A percentile compares a stretch with the other conserved stretches of the same genome.
Evolutionary conservation across 345 rosid species (phyloP).

Genomic region (Gossypioides kirkii): DNA sequence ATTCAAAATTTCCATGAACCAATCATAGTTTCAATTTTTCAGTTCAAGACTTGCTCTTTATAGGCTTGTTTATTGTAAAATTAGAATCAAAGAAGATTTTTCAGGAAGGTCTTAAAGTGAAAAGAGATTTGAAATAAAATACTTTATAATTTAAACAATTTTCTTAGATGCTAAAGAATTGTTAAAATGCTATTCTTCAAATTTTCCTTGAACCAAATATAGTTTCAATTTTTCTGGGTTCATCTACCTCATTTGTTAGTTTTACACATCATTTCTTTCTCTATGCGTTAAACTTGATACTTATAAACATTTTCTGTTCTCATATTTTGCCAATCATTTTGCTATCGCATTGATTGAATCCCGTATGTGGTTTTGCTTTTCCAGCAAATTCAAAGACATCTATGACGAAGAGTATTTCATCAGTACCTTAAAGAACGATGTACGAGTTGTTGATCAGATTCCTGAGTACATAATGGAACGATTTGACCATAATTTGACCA

Average conservation of each 20-base stretch:
- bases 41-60: background rate
- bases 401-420: slow-evolving; percentile 85
- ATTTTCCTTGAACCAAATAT: background rate
- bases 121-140: background rate
- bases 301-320: background rate
- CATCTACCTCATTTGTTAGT: background rate
- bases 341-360: background rate
- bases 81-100: background rate
- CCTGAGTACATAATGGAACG: slow-evolving; percentile 96
- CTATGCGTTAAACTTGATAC: background rate
- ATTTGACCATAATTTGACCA: slow-evolving; percentile 76
- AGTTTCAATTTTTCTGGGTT: background rate
- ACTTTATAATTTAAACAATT: background rate
- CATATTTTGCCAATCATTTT: background rate
- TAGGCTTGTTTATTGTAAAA: background rate
- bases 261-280: background rate
- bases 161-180: background rate
- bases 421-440: slow-evolving; percentile 66
- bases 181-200: background rate
- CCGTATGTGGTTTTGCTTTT: slow-evolving; percentile 14
- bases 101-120: background rate
- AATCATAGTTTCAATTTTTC: background rate
- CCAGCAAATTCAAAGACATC: slow-evolving; percentile 85
- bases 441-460: slow-evolving; percentile 72
- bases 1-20: background rate